These are phyloP conservation scores for Blastobotrys proliferans DNA, from an alignment of 1,139 yeast species.

Conservation along the genomic window DNA sequence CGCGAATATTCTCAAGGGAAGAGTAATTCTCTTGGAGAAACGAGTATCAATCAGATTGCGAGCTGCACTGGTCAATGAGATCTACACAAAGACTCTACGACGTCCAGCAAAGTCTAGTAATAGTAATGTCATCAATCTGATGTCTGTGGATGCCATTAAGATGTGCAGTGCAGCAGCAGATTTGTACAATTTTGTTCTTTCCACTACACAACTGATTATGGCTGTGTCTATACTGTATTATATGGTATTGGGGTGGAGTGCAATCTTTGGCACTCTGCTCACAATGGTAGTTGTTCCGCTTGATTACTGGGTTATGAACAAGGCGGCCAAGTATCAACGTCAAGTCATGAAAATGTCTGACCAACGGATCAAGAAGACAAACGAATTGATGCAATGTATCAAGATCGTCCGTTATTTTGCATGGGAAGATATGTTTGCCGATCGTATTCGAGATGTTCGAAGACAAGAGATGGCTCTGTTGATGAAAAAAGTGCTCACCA, in stretches of 20 bases:
- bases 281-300: slow-evolving; percentile 65
- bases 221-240: slow-evolving; percentile 48
- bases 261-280: slow-evolving; percentile 83
- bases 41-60: slow-evolving; percentile 87
- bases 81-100: slow-evolving; percentile 87
- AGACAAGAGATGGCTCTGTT: slow-evolving; percentile 62
- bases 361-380: slow-evolving; percentile 82
- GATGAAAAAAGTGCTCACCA: slow-evolving; percentile 67
- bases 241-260: slow-evolving; percentile 81
- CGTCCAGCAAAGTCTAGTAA: slow-evolving; percentile 52
- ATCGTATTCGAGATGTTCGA: slow-evolving; percentile 66
- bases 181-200: slow-evolving; percentile 65
- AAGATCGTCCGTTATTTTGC: slow-evolving; percentile 93
- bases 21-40: too few species aligned
- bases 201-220: slow-evolving; percentile 39
- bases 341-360: slow-evolving; percentile 75
- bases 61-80: slow-evolving; percentile 83
- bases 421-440: slow-evolving; percentile 84
- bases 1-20: slow-evolving; percentile 65
- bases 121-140: slow-evolving; percentile 88
- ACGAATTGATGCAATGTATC: slow-evolving; percentile 89
- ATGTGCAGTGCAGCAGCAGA: slow-evolving; percentile 74
- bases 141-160: slow-evolving; percentile 94
- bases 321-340: slow-evolving; percentile 63
- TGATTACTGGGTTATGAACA: slow-evolving; percentile 60